Base-by-base conservation (phyloP, 2,329 filamentous ascomycete species). In the Pseudopyrenochaeta lycopersici region DNA sequence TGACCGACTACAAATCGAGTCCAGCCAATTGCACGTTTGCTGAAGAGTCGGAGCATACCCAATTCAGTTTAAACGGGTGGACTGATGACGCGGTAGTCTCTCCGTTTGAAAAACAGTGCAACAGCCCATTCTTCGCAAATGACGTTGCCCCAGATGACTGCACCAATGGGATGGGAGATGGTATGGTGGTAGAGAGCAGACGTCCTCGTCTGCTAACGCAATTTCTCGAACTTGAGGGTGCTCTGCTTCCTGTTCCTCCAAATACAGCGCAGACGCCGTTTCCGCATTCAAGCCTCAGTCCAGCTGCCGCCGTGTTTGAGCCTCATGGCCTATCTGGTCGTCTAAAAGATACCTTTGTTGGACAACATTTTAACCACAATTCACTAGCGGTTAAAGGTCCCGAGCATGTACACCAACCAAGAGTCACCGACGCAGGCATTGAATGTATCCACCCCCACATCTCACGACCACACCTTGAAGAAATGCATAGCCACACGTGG, bases 51-150 rank as follows among this genome's bases (percentile, higher is more conserved):
- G 62, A 63, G n/a, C 46, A 51, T 2, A 68, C 59, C 6, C 64
- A 66, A 5, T 51, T 63, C 17, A 64, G 66, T 27, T 74, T 71
- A 72, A 66, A 68, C 31, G 66, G 68, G 10, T 75, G 71, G 70
- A 56, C 59, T 5, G 66, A 70, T 15, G 62, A 69, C 6, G 54
- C 58, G 12, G 42, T 21, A 11, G 42, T 60, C 4, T 72, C 67
- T 18, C 66, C 65, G 1, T 71, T 72, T 46, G 53, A 68, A 31
- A 64, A 53, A 41, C 30, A 52, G 15, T 46, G 57, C 17, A 53
- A 31, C 23, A 45, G 55, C 9, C 30, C 58, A 9, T 46, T 63
- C 36, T 46, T 62, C 27, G 14, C 40, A 20, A 42, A 62, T 4
- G 64, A 69, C 2, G 45, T 68, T 3, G 63, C 67, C 7, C 68